Evolutionary conservation across 805 yeast species (phyloP).

Genomic region (Hanseniaspora clermontiae): DNA sequence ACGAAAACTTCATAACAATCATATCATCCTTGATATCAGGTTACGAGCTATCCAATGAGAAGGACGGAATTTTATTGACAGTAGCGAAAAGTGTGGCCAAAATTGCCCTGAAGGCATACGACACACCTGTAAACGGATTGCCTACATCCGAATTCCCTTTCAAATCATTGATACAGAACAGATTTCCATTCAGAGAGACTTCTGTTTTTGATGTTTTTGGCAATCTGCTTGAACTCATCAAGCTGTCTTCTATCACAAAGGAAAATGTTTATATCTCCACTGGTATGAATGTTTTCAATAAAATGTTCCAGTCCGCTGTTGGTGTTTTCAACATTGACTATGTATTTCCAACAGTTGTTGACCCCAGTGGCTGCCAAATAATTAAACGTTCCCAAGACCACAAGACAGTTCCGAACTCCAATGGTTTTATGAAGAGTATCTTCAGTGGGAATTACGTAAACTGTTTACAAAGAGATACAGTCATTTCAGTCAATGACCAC

Average conservation of each 20-base stretch:
- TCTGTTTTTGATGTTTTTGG: slow-evolving; percentile 39
- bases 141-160: slow-evolving; percentile 38
- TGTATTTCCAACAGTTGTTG: slow-evolving; percentile 34
- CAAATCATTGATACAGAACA: slow-evolving; percentile 28
- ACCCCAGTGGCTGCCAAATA: slow-evolving; percentile 40
- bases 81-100: slow-evolving; percentile 38
- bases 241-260: slow-evolving; percentile 40
- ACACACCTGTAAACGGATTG: slow-evolving; percentile 41
- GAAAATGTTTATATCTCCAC: slow-evolving; percentile 40
- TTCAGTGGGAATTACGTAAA: slow-evolving; percentile 24
- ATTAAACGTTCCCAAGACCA: slow-evolving; percentile 24
- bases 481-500: slow-evolving; percentile 16
- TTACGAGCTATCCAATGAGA: slow-evolving; percentile 35
- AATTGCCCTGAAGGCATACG: slow-evolving; percentile 41
- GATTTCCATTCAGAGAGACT: slow-evolving; percentile 29
- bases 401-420: slow-evolving; percentile 22
- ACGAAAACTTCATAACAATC: slow-evolving; percentile 41
- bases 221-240: slow-evolving; percentile 39
- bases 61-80: slow-evolving; percentile 25
- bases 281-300: slow-evolving; percentile 33
- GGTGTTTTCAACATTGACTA: slow-evolving; percentile 31
- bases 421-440: slow-evolving; percentile 30
- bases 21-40: slow-evolving; percentile 44
- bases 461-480: slow-evolving; percentile 25
- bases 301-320: slow-evolving; percentile 26